Conservation (phyloP, 305 asterid species). For the Solanum hybrid region DNA sequence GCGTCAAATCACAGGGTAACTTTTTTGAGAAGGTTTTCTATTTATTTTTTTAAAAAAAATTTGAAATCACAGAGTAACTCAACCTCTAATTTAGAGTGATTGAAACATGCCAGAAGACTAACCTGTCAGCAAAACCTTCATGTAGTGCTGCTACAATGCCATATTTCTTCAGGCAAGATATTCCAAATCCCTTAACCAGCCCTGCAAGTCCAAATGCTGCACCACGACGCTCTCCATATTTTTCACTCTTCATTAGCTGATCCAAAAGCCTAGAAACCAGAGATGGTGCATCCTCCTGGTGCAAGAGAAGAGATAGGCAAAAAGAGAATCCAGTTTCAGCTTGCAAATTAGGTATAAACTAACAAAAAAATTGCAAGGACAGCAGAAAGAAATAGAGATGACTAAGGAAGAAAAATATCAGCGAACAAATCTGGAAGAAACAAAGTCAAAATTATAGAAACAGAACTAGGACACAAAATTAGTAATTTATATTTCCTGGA, state of each 20-base stretch:
- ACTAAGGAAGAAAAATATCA: neutral
- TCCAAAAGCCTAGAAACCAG: constrained; percentile 76
- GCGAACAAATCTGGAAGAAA: neutral
- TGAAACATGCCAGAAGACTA: constrained; percentile 9
- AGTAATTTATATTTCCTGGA: neutral
- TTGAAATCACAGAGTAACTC: neutral
- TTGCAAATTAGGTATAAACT: neutral
- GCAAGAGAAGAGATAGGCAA: constrained; percentile 5
- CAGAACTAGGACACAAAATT: neutral
- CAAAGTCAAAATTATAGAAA: neutral
- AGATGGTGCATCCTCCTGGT: constrained; percentile 81
- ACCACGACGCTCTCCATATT: constrained; percentile 99
- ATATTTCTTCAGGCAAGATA: constrained; percentile 80
- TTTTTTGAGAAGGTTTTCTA: neutral
- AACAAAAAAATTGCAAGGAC: neutral
- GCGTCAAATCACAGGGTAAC: neutral
- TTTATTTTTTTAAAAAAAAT: too few relatives aligned
- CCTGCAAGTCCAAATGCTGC: constrained; percentile 99
- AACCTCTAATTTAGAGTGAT: neutral
- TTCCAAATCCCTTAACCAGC: constrained; percentile 83
- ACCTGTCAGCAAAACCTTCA: constrained; percentile 90
- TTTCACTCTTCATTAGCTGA: constrained; percentile 92
- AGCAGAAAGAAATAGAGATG: neutral
- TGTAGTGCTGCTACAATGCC: constrained; percentile 50
- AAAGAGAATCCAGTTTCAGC: neutral